Evolutionary conservation across 1,284 basidiomycete species (phyloP).

Genomic region (Xanthoconium separans): DNA sequence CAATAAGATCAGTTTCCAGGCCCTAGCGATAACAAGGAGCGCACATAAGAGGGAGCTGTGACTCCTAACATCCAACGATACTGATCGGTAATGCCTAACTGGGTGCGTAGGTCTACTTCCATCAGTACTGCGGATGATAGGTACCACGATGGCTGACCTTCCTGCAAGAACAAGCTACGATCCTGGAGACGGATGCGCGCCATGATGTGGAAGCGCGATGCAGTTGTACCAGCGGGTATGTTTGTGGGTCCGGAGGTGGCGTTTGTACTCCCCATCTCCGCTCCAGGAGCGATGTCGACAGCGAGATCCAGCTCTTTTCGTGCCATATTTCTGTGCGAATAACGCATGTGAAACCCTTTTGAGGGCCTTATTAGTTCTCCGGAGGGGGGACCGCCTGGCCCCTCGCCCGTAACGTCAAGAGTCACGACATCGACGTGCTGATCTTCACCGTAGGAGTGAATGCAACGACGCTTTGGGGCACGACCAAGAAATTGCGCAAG

Average conservation of each 20-base stretch:
- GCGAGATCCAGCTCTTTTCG: constrained; percentile 36
- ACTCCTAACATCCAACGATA: constrained; percentile 73
- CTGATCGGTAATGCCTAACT: constrained; percentile 38
- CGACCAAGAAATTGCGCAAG: constrained; percentile 71
- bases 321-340: constrained; percentile 46
- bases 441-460: constrained; percentile 52
- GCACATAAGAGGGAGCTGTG: constrained; percentile 68
- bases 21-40: constrained; percentile 25
- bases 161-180: constrained; percentile 58
- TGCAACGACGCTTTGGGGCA: constrained; percentile 51
- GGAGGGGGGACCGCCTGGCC: not conserved
- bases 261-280: not conserved
- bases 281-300: constrained; percentile 6
- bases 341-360: constrained; percentile 38
- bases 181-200: constrained; percentile 62
- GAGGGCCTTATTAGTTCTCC: constrained; percentile 23
- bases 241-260: constrained; percentile 1
- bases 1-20: not conserved
- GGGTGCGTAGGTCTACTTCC: constrained; percentile 43
- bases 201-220: constrained; percentile 66
- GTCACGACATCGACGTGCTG: constrained; percentile 39
- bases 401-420: not conserved
- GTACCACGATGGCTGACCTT: constrained; percentile 39
- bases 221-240: constrained; percentile 23
- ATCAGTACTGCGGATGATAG: constrained; percentile 1